Percentiles rank a stretch among this genome's conserved stretches.
Conservation (phyloP, 2,329 filamentous ascomycete genomes). For the Neonectria sp. region DNA sequence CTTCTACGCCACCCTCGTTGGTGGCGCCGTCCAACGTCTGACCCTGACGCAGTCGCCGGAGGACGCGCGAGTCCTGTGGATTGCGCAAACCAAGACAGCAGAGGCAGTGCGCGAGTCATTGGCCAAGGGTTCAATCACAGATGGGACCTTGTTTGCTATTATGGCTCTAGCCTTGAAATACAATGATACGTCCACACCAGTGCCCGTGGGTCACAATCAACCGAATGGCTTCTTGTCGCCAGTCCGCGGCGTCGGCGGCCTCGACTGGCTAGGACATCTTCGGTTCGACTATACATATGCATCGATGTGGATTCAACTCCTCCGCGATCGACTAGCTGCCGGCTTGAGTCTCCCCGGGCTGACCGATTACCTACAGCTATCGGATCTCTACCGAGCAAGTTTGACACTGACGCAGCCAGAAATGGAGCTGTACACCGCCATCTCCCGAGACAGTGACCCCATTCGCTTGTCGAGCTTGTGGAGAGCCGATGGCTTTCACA, state of each 20-base stretch:
- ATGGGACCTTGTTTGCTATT: neutral
- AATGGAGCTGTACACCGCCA: neutral
- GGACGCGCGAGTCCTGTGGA: neutral
- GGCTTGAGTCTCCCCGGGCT: neutral
- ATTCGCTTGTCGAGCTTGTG: neutral
- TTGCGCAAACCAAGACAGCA: slow-evolving; percentile 4
- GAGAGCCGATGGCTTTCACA: neutral
- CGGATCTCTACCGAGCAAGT: slow-evolving; percentile 4
- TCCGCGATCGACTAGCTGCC: neutral
- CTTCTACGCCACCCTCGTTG: neutral
- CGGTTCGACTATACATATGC: neutral
- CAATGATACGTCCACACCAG: neutral
- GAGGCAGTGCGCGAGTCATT: neutral
- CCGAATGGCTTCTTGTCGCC: neutral
- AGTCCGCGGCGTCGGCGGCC: neutral
- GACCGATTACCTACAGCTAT: neutral
- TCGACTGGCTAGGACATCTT: slow-evolving; percentile 1
- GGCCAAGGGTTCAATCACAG: neutral
- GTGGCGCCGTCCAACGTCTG: neutral
- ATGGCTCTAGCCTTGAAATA: neutral
- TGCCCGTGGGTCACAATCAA: neutral
- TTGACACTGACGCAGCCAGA: neutral
- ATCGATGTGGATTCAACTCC: neutral
- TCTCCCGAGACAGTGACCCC: neutral
- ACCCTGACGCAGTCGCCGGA: neutral